Conservation (phyloP, 768 basidiomycete genomes). For the Crassisporium funariophilum region DNA sequence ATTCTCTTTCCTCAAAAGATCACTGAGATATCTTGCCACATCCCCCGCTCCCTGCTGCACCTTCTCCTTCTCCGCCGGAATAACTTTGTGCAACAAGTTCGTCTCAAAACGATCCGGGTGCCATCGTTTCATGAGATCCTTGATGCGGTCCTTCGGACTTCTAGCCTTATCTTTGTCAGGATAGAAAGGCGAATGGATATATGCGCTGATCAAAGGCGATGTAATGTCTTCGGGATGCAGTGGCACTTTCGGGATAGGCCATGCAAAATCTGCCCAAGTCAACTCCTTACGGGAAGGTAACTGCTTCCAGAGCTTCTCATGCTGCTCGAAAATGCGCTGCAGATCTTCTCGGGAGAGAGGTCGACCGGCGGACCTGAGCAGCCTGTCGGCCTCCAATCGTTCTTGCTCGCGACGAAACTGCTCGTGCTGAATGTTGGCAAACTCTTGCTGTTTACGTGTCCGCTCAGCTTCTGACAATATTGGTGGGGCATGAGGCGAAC, state of each 20-base stretch:
- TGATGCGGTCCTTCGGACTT: constrained; percentile 68
- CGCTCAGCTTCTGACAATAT: constrained; percentile 53
- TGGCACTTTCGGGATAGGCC: constrained; percentile 68
- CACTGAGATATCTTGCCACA: constrained; percentile 72
- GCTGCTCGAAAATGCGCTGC: constrained; percentile 54
- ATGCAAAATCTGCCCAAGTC: constrained; percentile 71
- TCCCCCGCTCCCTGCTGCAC: constrained; percentile 74
- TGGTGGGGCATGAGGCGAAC: constrained; percentile 21
- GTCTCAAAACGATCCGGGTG: constrained; percentile 85
- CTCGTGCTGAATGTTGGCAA: constrained; percentile 66
- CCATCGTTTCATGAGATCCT: constrained; percentile 75
- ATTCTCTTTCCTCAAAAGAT: constrained; percentile 60
- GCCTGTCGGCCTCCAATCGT: constrained; percentile 54
- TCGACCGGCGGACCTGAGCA: constrained; percentile 52
- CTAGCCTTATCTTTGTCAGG: constrained; percentile 54
- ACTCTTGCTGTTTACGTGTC: constrained; percentile 64
- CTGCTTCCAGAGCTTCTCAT: constrained; percentile 64
- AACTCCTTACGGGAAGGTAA: constrained; percentile 44
- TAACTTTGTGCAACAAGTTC: constrained; percentile 63
- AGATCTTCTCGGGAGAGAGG: constrained; percentile 60
- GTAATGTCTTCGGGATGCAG: constrained; percentile 63
- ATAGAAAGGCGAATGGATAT: constrained; percentile 59
- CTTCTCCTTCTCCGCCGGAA: constrained; percentile 61
- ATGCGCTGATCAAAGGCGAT: constrained; percentile 53
- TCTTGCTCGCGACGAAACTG: constrained; percentile 71